Evolutionary conservation across 257 asterid genomes (phyloP).

Genomic region (Lavandula angustifolia): DNA sequence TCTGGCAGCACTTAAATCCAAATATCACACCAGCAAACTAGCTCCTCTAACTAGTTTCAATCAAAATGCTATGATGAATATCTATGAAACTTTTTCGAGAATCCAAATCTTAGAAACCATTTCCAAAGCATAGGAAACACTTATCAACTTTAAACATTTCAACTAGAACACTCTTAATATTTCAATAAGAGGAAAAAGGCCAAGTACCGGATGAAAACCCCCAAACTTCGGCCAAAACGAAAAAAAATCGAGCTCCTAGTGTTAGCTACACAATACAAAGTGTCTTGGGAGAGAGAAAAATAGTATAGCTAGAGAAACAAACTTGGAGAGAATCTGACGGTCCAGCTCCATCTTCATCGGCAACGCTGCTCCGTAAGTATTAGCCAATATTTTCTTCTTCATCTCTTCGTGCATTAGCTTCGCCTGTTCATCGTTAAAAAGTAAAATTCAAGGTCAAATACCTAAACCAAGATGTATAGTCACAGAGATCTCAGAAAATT

Average conservation of each 20-base stretch:
- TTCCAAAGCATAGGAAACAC: too few species aligned
- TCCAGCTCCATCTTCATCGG: slow-evolving; percentile 80
- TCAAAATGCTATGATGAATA: background rate
- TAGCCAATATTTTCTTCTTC: slow-evolving; percentile 48
- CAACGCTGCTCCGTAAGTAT: slow-evolving; percentile 67
- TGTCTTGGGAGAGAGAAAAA: background rate
- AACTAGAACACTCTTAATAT: too few species aligned
- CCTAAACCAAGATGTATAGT: background rate
- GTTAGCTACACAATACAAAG: background rate
- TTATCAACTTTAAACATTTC: too few species aligned
- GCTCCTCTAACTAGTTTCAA: slow-evolving; percentile 4
- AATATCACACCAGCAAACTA: background rate
- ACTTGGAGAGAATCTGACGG: slow-evolving; percentile 67
- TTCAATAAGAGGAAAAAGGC: too few species aligned
- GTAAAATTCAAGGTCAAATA: background rate
- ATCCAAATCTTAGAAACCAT: too few species aligned
- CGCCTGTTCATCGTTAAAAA: slow-evolving; percentile 45
- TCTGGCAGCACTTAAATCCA: background rate
- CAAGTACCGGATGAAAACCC: background rate
- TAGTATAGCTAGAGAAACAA: slow-evolving; percentile 18
- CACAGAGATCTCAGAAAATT: slow-evolving; percentile 14
- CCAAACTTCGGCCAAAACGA: background rate
- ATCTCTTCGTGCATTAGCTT: slow-evolving; percentile 48
- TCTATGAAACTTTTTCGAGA: background rate
- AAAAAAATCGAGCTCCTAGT: slow-evolving; percentile 33